These are phyloP conservation scores for Melampsora larici-populina DNA, from an alignment of 1,284 basidiomycete genomes.

Conservation along the genomic window DNA sequence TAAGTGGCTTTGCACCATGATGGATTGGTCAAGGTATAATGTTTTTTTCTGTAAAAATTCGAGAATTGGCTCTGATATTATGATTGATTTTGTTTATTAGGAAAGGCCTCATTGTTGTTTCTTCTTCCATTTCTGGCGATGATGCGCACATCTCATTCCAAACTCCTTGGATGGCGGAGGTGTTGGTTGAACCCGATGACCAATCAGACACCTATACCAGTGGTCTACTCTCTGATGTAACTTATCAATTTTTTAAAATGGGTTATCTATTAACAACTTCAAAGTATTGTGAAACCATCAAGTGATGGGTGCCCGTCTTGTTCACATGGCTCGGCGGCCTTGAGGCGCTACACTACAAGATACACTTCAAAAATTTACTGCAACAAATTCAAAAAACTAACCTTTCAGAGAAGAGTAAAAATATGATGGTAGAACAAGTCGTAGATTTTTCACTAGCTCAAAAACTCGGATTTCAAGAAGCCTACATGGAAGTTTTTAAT, in stretches of 20 bases:
- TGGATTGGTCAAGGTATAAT: too few relatives aligned
- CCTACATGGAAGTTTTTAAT: constrained; percentile 19
- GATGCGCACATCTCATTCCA: constrained; percentile 1
- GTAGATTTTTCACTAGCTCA: too few relatives aligned
- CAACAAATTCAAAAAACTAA: too few relatives aligned
- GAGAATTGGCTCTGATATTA: too few relatives aligned
- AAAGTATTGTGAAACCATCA: too few relatives aligned
- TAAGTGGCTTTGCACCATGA: too few relatives aligned
- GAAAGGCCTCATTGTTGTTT: not conserved
- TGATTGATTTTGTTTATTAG: not conserved
- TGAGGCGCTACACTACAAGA: not conserved
- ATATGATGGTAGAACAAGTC: too few relatives aligned
- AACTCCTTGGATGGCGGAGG: not conserved
- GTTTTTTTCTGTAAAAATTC: too few relatives aligned
- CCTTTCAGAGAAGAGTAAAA: too few relatives aligned
- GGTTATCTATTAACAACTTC: constrained; percentile 15
- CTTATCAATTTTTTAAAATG: constrained; percentile 4
- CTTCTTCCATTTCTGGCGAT: not conserved
- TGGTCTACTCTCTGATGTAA: not conserved
- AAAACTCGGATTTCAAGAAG: not conserved
- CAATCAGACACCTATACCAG: not conserved
- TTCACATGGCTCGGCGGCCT: not conserved
- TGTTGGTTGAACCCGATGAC: not conserved
- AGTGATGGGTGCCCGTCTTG: not conserved
- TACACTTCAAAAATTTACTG: constrained; percentile 1